Conservation (phyloP, 2,329 filamentous ascomycete species). For the Phaeophleospora eucalypticola region DNA sequence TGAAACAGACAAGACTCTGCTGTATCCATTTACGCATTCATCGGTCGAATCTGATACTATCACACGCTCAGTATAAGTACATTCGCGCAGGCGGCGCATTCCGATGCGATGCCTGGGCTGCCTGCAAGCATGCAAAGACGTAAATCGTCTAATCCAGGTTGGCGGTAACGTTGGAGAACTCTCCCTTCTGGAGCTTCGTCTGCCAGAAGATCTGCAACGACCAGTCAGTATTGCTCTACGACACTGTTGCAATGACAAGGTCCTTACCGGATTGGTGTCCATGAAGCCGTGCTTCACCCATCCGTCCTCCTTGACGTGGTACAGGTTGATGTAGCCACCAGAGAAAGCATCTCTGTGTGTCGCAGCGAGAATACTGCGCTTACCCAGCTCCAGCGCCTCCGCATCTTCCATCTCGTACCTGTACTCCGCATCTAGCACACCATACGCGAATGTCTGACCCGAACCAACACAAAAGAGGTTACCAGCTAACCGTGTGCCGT, state of each 20-base stretch:
- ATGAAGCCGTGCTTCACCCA: constrained; percentile 99
- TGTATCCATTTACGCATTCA: constrained; percentile 7
- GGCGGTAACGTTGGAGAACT: constrained; percentile 93
- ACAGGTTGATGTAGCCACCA: constrained; percentile 96
- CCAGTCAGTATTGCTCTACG: constrained; percentile 1
- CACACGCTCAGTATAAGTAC: constrained; percentile 20
- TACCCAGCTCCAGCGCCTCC: constrained; percentile 85
- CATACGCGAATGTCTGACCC: constrained; percentile 97
- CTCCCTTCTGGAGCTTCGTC: constrained; percentile 96
- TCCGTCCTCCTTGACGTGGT: constrained; percentile 97
- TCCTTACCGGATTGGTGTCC: constrained; percentile 74
- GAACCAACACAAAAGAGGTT: constrained; percentile 98
- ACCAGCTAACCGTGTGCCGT: constrained; percentile 85
- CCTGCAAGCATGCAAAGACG: constrained; percentile 1
- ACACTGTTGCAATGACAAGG: neutral
- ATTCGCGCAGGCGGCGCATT: constrained; percentile 3
- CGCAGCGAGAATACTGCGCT: constrained; percentile 88
- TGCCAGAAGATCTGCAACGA: constrained; percentile 79
- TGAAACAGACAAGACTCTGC: neutral
- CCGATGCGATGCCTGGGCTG: neutral
- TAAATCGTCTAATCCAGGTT: constrained; percentile 46
- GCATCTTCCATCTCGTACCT: constrained; percentile 80
- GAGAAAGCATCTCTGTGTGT: constrained; percentile 98
- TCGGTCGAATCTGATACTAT: constrained; percentile 12
- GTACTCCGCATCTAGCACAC: constrained; percentile 95